These are phyloP conservation scores for Daldinia sp. DNA, from an alignment of 2,329 filamentous ascomycete species.

Conservation along the genomic window DNA sequence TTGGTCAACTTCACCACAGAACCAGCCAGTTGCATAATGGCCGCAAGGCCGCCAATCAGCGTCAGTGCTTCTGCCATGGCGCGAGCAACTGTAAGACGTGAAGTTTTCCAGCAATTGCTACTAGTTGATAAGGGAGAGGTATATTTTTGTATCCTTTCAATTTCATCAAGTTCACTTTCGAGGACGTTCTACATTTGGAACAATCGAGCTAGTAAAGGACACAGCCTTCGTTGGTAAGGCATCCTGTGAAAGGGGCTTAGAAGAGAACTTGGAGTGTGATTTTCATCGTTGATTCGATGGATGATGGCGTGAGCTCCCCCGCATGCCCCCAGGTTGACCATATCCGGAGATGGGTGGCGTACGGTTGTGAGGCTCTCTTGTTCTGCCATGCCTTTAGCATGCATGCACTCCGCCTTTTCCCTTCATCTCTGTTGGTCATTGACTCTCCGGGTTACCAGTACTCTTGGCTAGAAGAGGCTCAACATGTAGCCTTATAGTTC, in stretches of 20 bases:
- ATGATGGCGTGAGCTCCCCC: constrained; percentile 33
- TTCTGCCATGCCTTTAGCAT: constrained; percentile 15
- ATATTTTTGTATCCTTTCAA: not conserved
- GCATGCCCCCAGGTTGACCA: constrained; percentile 28
- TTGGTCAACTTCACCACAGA: constrained; percentile 32
- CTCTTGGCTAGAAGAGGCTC: constrained; percentile 19
- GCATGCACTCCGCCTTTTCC: constrained; percentile 25
- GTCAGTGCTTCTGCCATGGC: constrained; percentile 37
- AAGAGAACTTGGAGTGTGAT: constrained; percentile 24
- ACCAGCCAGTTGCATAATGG: constrained; percentile 38
- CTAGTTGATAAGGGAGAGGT: not conserved
- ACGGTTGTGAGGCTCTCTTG: constrained; percentile 23
- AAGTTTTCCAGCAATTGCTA: not conserved
- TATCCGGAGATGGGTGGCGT: not conserved
- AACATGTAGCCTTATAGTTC: constrained; percentile 17
- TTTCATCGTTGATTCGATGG: constrained; percentile 28
- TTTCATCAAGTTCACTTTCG: constrained; percentile 12
- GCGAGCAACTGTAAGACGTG: not conserved
- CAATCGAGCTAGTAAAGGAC: constrained; percentile 7
- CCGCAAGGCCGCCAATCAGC: constrained; percentile 38
- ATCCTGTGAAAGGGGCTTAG: constrained; percentile 13
- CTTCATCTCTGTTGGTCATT: not conserved
- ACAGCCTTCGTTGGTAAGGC: constrained; percentile 21
- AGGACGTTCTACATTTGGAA: constrained; percentile 2
- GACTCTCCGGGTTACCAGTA: constrained; percentile 5